Base-by-base conservation (phyloP, 2,329 filamentous ascomycete genomes). In the Penicillium sclerotigenum region DNA sequence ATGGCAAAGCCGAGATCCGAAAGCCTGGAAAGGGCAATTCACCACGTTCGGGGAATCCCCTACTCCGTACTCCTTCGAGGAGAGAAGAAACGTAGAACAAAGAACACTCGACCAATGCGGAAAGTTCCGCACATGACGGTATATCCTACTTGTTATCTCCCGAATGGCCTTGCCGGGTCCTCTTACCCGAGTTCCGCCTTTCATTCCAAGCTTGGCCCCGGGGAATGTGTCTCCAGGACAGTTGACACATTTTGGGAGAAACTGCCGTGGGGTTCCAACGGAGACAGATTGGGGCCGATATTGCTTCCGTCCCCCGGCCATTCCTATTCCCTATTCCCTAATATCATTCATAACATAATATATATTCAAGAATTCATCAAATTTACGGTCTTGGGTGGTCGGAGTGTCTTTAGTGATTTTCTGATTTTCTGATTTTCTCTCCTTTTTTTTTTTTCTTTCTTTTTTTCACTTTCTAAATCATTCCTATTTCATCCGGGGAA, bases 161-260 rank as follows among this genome's bases (percentile, higher is more conserved):
- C 52, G 52, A 29, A 11, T 13, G 22, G 45, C 1, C 34, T 49
- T 49, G 52, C 52, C 52, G 52, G 13, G 7, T 9, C 7, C 28
- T 22, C 28, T 47, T 54, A 54, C 43, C 52, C 52, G 52, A 54
- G 36, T 45, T 54, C 52, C 52, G 52, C 52, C 52, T 54, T 47
- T 28, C 8, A 14, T 26, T 26, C 9, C 22, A 14, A 24, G 4
- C 14, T 41, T n/a, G 22, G 9, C 8, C n/a, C 36, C 22, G 40
- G 40, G 40, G 40, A 42, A 42, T 28, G 22, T 28, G 22, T n/a
- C 16, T n/a, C n/a, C n/a, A n/a, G n/a, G n/a, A n/a, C n/a, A n/a
- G 7, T 40, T 8, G 24, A 42, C 13, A 42, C 20, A 4, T 26
- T n/a, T 26, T 13, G n/a, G n/a, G 31, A n/a, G 28, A 16, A 42